Evolutionary conservation across 2,329 filamentous ascomycete species (phyloP).

Genomic region (Ophiostoma angusticollis): DNA sequence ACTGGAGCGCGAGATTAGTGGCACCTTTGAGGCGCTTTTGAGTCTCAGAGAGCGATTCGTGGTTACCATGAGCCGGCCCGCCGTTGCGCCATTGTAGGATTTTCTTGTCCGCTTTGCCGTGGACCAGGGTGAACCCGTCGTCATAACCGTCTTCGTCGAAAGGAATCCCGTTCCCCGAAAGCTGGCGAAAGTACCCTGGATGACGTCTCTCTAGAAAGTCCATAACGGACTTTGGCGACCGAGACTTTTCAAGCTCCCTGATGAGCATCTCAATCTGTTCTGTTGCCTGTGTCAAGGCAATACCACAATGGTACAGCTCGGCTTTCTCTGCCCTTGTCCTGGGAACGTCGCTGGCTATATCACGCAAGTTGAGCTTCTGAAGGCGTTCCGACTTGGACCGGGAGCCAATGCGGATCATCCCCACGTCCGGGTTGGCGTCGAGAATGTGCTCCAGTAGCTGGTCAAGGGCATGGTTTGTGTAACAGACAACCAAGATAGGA

Average conservation of each 20-base stretch:
- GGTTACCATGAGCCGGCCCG: neutral
- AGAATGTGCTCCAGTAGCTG: slow-evolving; percentile 48
- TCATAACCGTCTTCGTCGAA: slow-evolving; percentile 8
- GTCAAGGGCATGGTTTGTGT: slow-evolving; percentile 38
- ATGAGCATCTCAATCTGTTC: neutral
- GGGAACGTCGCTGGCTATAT: slow-evolving; percentile 19
- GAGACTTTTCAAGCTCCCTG: neutral
- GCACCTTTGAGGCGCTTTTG: too few species aligned
- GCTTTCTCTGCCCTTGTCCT: slow-evolving; percentile 28
- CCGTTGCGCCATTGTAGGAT: slow-evolving; percentile 15
- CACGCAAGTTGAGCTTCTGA: slow-evolving; percentile 35
- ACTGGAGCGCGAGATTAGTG: too few species aligned
- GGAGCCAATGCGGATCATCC: slow-evolving; percentile 50
- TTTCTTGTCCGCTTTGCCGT: slow-evolving; percentile 5
- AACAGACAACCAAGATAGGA: slow-evolving; percentile 34
- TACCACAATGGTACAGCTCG: slow-evolving; percentile 18
- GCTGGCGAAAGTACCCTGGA: slow-evolving; percentile 14
- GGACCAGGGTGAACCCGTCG: slow-evolving; percentile 18
- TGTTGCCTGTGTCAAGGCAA: slow-evolving; percentile 8
- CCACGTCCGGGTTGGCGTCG: slow-evolving; percentile 26
- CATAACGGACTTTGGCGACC: slow-evolving; percentile 7
- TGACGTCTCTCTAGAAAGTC: slow-evolving; percentile 15
- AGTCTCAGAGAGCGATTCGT: too few species aligned
- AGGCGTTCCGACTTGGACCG: slow-evolving; percentile 42
- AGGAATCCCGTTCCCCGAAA: slow-evolving; percentile 15